Evolutionary conservation across 108 stramenopile species (phyloP), one percentile per base, ranked within the genome.

Genomic region (Conticribra weissflogii): DNA sequence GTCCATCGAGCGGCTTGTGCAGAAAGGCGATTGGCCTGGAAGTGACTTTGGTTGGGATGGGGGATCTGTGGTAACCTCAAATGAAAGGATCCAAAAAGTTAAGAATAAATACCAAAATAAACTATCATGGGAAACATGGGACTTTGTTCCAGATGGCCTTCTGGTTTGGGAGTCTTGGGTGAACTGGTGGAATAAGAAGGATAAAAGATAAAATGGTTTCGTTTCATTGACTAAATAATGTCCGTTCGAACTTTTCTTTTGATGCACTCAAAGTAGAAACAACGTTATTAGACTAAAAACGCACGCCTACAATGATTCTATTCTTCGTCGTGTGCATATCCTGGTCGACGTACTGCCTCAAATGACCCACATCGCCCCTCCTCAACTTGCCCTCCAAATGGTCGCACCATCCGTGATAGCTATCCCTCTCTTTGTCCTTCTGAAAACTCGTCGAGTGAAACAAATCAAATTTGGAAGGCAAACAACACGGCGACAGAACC

Each of bases 141-240:
- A 93, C 59, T 93, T 70, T 72, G 91, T 93, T 46, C 91, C 91
- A 0, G 91, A 93, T 64, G 91, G 91, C 18, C 66, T 93, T 47
- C 62, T 93, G 3, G 91, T 93, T 16, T 92, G 91, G 91, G 78
- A 86, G 19, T 81, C 83, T 34, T 92, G 91, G 91, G 15, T 63
- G 16, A 4, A 14, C n/a, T 63, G 62, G 62, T 49, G 32, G 14
- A 34, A 59, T 23, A 57, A 18, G 57, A 22, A 54, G 54, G 16
- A 2, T 25, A 2, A 1, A 18, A 22, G 16, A 54, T 3, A 1
- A 16, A 54, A 54, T 25, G 2, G 14, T 53, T 19, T 51, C 15
- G 18, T 51, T 51, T n/a, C n/a, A n/a, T n/a, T n/a, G n/a, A n/a
- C n/a, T n/a, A n/a, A n/a, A n/a, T n/a, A n/a, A n/a, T n/a, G n/a